These are phyloP conservation scores for Epichloe sibirici DNA, from an alignment of 2,329 filamentous ascomycete genomes.

Conservation along the genomic window DNA sequence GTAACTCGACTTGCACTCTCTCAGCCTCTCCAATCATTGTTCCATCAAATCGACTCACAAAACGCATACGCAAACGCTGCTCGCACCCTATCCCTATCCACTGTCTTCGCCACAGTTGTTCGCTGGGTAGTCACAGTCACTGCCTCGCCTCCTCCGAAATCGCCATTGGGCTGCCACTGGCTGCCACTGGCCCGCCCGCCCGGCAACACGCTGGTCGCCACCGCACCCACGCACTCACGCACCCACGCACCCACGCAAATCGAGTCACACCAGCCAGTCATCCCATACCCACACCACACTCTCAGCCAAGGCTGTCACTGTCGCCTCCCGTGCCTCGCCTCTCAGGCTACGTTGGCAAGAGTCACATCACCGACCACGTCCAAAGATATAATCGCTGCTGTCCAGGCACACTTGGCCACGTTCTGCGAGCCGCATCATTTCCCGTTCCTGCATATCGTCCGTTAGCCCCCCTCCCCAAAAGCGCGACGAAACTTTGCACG, in stretches of 20 bases:
- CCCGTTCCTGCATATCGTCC: slow-evolving; percentile 19
- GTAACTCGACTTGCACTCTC: neutral
- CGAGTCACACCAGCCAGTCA: slow-evolving; percentile 7
- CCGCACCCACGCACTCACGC: slow-evolving; percentile 8
- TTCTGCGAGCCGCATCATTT: slow-evolving; percentile 9
- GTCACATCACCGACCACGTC: slow-evolving; percentile 18
- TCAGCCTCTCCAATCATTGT: neutral
- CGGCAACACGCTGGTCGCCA: slow-evolving; percentile 22
- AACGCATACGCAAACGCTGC: neutral
- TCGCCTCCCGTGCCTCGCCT: slow-evolving; percentile 18
- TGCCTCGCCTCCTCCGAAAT: slow-evolving; percentile 24
- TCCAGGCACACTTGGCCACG: slow-evolving; percentile 2
- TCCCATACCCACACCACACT: neutral
- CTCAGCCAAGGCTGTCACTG: slow-evolving; percentile 2
- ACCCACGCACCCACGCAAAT: neutral
- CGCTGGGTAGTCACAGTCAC: slow-evolving; percentile 1
- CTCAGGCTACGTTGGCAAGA: slow-evolving; percentile 21
- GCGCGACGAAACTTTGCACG: slow-evolving; percentile 2
- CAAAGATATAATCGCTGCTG: slow-evolving; percentile 19
- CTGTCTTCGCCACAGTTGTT: slow-evolving; percentile 5
- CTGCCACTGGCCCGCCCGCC: slow-evolving; percentile 13
- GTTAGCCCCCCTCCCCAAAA: neutral
- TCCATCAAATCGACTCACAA: neutral
- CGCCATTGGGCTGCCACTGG: slow-evolving; percentile 22
- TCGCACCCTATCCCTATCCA: neutral